Evolutionary conservation across 2,329 filamentous ascomycete species (phyloP), one percentile per base, ranked within the genome.

Genomic region (Paecilomyces fulvus): DNA sequence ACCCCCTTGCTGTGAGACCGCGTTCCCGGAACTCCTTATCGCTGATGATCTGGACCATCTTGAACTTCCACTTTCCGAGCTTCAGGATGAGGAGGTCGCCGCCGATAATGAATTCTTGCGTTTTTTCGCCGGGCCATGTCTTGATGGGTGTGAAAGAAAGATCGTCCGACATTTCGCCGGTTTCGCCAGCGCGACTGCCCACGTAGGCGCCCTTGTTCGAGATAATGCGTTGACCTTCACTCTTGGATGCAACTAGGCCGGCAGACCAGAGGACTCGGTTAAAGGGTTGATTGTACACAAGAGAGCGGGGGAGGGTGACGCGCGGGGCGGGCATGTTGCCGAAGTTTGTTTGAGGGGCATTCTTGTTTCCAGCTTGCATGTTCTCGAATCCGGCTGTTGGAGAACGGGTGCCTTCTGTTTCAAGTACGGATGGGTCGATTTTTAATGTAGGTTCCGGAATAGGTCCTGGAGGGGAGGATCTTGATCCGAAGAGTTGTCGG

Each of bases 61-160:
- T 80, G 33, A 85, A 74, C 63, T 81, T 84, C 76, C 80, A 83
- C 64, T 86, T 86, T 7, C 83, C 83, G 1, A 79, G 63, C 58
- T 81, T 73, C 9, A 86, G 60, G 8, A 85, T 75, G n/a, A 86
- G 61, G 2, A 80, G 65, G 1, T 78, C 71, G 28, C 71, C 78
- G 25, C 80, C 76, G 5, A 83, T 67, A 33, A 84, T 68, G 55
- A 76, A 81, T 17, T 78, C 73, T 14, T 77, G 66, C 0, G 77
- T 78, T 51, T 76, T 74, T 1, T 72, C 68, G 0, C 67, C 63
- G 1, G 67, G 63, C 69, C 76, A 77, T 1, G 74, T 64, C 43
- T 75, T 75, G 30, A 83, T 75, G 1, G 76, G 75, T 0, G 75
- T 74, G 67, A 82, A 85, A 2, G 72, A 70, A 30, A 85, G 65